Evolutionary conservation across 768 basidiomycete species (phyloP).

Genomic region (Suillus luteus): DNA sequence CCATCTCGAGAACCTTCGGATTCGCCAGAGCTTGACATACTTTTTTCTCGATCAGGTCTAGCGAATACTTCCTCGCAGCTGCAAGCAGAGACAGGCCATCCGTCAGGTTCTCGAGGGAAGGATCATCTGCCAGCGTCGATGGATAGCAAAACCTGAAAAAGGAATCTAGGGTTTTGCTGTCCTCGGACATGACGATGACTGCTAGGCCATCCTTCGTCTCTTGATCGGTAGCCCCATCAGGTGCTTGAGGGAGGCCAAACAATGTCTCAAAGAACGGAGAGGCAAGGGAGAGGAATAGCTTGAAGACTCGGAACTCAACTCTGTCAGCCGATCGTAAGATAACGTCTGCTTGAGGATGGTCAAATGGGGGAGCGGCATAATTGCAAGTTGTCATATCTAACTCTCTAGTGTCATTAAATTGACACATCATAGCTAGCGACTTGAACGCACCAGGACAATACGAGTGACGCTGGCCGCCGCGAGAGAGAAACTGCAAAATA

Average conservation of each 20-base stretch:
- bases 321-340: slow-evolving; percentile 31
- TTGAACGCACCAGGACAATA: neutral
- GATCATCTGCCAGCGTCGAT: slow-evolving; percentile 1
- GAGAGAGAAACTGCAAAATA: neutral
- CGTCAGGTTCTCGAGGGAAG: neutral
- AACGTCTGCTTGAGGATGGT: slow-evolving; percentile 27
- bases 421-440: neutral
- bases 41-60: slow-evolving; percentile 2
- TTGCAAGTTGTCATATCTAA: neutral
- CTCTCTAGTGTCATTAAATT: neutral
- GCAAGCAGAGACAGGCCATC: neutral
- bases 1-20: neutral
- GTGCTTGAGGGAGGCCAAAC: slow-evolving; percentile 18
- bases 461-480: neutral
- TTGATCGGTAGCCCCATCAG: slow-evolving; percentile 2
- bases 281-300: slow-evolving; percentile 35
- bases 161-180: neutral
- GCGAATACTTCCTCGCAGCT: slow-evolving; percentile 1
- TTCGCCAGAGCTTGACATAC: slow-evolving; percentile 1
- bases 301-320: slow-evolving; percentile 36
- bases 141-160: slow-evolving; percentile 5
- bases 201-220: slow-evolving; percentile 1
- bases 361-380: slow-evolving; percentile 24
- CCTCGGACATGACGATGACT: neutral
- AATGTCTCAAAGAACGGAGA: slow-evolving; percentile 39